Evolutionary conservation across 2,329 filamentous ascomycete genomes (phyloP).

Genomic region (Aspergillus hiratsukae): DNA sequence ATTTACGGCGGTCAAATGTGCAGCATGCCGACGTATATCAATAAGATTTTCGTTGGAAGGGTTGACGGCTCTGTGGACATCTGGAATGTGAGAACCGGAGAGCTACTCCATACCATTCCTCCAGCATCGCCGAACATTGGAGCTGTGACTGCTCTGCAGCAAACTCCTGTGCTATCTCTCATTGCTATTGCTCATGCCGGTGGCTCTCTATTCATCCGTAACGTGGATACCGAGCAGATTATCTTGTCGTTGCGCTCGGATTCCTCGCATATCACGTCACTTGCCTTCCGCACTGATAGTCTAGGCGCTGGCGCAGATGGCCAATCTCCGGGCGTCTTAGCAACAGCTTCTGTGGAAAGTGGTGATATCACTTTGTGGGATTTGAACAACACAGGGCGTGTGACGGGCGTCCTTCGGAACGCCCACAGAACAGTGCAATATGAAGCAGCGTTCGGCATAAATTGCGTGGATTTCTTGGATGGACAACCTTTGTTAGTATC

Average conservation of each 20-base stretch:
- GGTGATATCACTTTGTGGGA: conserved; percentile 97
- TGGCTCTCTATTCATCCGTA: conserved; percentile 73
- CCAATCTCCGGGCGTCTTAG: conserved; percentile 83
- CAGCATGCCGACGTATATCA: conserved; percentile 90
- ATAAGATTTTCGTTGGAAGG: conserved; percentile 89
- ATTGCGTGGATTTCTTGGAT: conserved; percentile 79
- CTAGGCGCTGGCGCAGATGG: conserved; percentile 85
- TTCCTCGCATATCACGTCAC: conserved; percentile 66
- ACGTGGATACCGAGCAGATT: conserved; percentile 72
- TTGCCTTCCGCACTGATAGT: conserved; percentile 87
- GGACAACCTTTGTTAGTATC: conserved; percentile 89
- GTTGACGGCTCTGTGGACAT: conserved; percentile 89
- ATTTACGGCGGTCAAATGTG: conserved; percentile 73
- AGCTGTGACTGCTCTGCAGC: conserved; percentile 79
- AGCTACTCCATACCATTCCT: conserved; percentile 83
- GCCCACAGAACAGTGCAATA: conserved; percentile 65
- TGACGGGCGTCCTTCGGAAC: conserved; percentile 79
- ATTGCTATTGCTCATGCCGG: conserved; percentile 82
- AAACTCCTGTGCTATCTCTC: conserved; percentile 76
- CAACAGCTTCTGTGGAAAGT: conserved; percentile 71
- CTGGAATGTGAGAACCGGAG: conserved; percentile 92
- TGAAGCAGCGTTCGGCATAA: conserved; percentile 68
- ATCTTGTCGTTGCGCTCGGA: conserved; percentile 66
- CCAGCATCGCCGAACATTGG: conserved; percentile 69
- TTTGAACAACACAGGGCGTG: conserved; percentile 78